Evolutionary conservation across 2,329 filamentous ascomycete species (phyloP).

Genomic region (Didymellaceae sp.): DNA sequence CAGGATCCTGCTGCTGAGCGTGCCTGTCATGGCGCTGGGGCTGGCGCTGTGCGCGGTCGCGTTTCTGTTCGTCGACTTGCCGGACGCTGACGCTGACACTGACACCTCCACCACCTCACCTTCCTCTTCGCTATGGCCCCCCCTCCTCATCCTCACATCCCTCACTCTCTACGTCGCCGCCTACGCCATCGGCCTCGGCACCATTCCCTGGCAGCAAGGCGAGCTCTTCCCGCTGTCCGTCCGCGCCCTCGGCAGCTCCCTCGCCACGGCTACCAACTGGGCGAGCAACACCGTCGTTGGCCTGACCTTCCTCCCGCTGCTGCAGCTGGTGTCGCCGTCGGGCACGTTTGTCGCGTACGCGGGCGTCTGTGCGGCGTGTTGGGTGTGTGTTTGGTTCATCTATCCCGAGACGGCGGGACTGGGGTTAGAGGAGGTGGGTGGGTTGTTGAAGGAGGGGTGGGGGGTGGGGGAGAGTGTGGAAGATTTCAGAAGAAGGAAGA

Average conservation of each 20-base stretch:
- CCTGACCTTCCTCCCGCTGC: conserved; percentile 85
- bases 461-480: conserved; percentile 57
- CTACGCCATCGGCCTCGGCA: conserved; percentile 87
- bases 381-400: conserved; percentile 71
- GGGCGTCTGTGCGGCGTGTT: conserved; percentile 70
- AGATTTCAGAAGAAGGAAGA: conserved; percentile 22
- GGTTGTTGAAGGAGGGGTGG: conserved; percentile 74
- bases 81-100: conserved; percentile 2
- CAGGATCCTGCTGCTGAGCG: conserved; percentile 76
- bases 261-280: conserved; percentile 87
- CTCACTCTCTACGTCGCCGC: conserved; percentile 83
- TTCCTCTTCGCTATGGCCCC: conserved; percentile 30
- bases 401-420: conserved; percentile 89
- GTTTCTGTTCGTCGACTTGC: conserved; percentile 69
- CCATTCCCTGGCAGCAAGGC: conserved; percentile 95
- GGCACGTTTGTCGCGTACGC: conserved; percentile 87
- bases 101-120: background rate
- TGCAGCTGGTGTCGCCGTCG: conserved; percentile 74
- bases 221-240: conserved; percentile 84
- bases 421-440: conserved; percentile 79
- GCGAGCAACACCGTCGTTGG: conserved; percentile 84
- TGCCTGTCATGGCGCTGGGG: conserved; percentile 82
- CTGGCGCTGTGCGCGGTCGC: conserved; percentile 74
- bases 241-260: conserved; percentile 72
- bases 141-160: conserved; percentile 73